These are phyloP conservation scores for Ambrosia artemisiifolia DNA, from an alignment of 129 eudicot species.

Conservation along the genomic window DNA sequence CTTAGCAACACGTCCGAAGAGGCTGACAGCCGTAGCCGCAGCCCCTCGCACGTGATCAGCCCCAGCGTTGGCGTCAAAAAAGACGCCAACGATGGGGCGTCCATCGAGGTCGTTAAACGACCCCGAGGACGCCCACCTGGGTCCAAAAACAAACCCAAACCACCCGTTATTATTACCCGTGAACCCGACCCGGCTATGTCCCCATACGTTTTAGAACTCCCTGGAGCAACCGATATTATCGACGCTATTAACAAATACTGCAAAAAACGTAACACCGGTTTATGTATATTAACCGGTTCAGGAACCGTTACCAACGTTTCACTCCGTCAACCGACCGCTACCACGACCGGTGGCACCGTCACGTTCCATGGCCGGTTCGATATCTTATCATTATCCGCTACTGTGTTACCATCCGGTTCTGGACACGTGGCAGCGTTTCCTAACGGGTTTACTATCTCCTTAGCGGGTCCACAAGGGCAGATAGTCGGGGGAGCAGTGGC, in stretches of 20 bases:
- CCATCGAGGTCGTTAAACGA: conserved; percentile 58
- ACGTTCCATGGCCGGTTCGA: conserved; percentile 83
- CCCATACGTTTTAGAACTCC: conserved; percentile 61
- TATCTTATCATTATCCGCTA: conserved; percentile 54
- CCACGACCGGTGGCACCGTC: conserved; percentile 48
- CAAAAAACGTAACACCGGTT: conserved; percentile 43
- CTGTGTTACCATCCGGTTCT: conserved; percentile 35
- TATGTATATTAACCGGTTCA: conserved; percentile 50
- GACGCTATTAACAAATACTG: conserved; percentile 35
- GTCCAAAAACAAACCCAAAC: conserved; percentile 72
- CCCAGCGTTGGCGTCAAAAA: conserved; percentile 13
- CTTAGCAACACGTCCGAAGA: conserved; percentile 43
- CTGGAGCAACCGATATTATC: conserved; percentile 50
- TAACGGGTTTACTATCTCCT: conserved; percentile 42
- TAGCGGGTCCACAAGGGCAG: conserved; percentile 82
- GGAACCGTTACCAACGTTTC: conserved; percentile 64
- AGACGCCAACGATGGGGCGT: conserved; percentile 49
- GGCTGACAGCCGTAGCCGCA: conserved; percentile 44
- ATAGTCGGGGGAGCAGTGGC: conserved; percentile 68
- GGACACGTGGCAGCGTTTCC: conserved; percentile 26
- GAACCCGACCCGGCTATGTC: conserved; percentile 61
- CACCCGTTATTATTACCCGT: conserved; percentile 57
- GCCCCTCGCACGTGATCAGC: conserved; percentile 8
- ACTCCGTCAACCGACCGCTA: conserved; percentile 53
- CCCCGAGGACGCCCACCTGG: conserved; percentile 88